Evolutionary conservation across 2,329 filamentous ascomycete genomes (phyloP).

Genomic region (Colletotrichum eleusines): DNA sequence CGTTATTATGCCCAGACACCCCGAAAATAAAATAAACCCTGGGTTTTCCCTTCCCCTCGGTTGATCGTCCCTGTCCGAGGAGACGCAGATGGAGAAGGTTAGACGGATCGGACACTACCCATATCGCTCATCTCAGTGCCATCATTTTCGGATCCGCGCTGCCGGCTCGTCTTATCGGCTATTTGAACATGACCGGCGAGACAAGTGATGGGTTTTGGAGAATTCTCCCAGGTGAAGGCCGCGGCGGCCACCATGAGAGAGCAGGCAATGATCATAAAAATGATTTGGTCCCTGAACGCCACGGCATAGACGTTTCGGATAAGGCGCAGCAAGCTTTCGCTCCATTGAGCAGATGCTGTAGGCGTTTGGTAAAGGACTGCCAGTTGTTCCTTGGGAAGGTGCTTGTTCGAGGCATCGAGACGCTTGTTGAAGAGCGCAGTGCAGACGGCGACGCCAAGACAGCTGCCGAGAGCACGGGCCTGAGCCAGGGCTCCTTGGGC

Average conservation of each 20-base stretch:
- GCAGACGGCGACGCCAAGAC: constrained; percentile 68
- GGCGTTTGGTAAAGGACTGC: constrained; percentile 59
- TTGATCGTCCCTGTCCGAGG: constrained; percentile 15
- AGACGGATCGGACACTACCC: constrained; percentile 34
- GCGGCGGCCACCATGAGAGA: constrained; percentile 59
- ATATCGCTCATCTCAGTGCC: constrained; percentile 37
- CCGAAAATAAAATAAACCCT: constrained; percentile 18
- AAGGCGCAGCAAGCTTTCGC: constrained; percentile 48
- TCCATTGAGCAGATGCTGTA: constrained; percentile 53
- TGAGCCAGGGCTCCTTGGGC: constrained; percentile 72
- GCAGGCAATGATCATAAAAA: constrained; percentile 59
- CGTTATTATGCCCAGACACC: neutral
- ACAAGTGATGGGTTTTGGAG: constrained; percentile 51
- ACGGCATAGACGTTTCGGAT: constrained; percentile 58
- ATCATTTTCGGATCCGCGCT: constrained; percentile 18
- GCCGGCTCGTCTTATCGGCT: constrained; percentile 29
- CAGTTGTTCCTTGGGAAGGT: constrained; percentile 55
- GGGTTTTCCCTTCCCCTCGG: constrained; percentile 13
- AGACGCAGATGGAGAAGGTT: neutral
- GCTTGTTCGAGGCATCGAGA: constrained; percentile 54
- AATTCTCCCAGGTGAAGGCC: constrained; percentile 58
- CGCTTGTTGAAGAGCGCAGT: constrained; percentile 68
- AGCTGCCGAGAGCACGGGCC: constrained; percentile 69
- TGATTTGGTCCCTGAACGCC: constrained; percentile 61
- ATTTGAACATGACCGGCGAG: constrained; percentile 27